phyloP scores from a whole-genome alignment of 2,329 filamentous ascomycete genomes.

The Hypomyces rosellus region DNA sequence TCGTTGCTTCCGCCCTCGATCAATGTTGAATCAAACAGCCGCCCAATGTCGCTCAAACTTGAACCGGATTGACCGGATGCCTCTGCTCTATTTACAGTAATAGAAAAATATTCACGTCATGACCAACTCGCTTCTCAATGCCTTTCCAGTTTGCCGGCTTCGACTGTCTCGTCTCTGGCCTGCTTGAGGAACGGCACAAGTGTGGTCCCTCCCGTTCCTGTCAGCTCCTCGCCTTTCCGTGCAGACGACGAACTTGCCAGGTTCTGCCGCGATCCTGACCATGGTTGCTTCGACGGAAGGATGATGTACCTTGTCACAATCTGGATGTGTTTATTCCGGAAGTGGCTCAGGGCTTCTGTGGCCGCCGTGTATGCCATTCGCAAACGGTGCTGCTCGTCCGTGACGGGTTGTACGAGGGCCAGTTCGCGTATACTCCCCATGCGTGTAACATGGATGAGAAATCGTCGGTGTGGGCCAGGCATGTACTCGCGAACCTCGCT shows the following conservation, averaged over 20 bases:
- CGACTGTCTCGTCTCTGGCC: conserved; percentile 71
- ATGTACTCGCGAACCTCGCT: conserved; percentile 80
- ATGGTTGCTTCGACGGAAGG: conserved; percentile 55
- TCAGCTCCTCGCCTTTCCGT: conserved; percentile 44
- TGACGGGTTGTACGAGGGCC: conserved; percentile 49
- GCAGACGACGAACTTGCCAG: conserved; percentile 39
- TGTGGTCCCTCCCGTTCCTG: conserved; percentile 81
- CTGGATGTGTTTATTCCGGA: conserved; percentile 81
- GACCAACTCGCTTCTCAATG: too few relatives aligned
- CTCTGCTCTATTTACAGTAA: too few relatives aligned
- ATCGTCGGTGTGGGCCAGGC: conserved; percentile 75
- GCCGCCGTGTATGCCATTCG: conserved; percentile 59
- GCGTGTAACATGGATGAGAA: conserved; percentile 63
- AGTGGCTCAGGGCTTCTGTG: conserved; percentile 64
- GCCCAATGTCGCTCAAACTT: too few relatives aligned
- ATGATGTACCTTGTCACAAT: conserved; percentile 91
- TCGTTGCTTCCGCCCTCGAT: too few relatives aligned
- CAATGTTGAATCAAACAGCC: too few relatives aligned
- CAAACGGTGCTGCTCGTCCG: conserved; percentile 40
- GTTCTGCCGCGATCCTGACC: conserved; percentile 29
- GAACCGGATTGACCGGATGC: too few relatives aligned
- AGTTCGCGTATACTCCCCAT: conserved; percentile 71
- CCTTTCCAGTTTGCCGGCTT: conserved; percentile 28
- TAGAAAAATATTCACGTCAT: too few relatives aligned
- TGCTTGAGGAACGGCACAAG: conserved; percentile 87